These are phyloP conservation scores for Coniochaeta ligniaria DNA, from an alignment of 2,329 filamentous ascomycete species.

Conservation along the genomic window DNA sequence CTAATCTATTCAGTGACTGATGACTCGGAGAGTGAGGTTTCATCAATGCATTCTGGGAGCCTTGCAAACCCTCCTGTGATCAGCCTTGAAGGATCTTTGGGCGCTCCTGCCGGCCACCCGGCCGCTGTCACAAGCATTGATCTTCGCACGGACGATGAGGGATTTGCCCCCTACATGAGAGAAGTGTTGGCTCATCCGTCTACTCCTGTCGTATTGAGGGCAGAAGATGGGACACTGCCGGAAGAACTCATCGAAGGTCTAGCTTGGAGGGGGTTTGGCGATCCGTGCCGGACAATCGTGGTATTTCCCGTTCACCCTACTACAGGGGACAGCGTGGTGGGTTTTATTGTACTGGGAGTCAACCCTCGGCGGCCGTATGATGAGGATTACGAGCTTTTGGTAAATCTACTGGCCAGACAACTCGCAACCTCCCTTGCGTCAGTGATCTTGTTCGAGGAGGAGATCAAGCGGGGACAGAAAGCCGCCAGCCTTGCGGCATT, in stretches of 20 bases:
- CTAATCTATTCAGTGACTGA: slow-evolving; percentile 70
- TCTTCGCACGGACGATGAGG: slow-evolving; percentile 59
- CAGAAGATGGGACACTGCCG: slow-evolving; percentile 61
- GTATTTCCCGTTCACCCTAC: slow-evolving; percentile 75
- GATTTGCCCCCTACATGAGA: slow-evolving; percentile 69
- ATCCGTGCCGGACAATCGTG: slow-evolving; percentile 63
- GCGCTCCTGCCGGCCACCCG: slow-evolving; percentile 57
- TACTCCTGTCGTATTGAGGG: slow-evolving; percentile 59
- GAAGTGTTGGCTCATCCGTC: slow-evolving; percentile 63
- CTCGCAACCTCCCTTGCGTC: slow-evolving; percentile 74
- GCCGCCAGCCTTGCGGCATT: slow-evolving; percentile 68
- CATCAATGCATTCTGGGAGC: slow-evolving; percentile 64
- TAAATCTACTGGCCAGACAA: slow-evolving; percentile 67
- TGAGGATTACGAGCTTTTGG: slow-evolving; percentile 71
- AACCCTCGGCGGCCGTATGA: slow-evolving; percentile 76
- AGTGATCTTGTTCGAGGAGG: slow-evolving; percentile 76
- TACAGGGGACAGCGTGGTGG: slow-evolving; percentile 63
- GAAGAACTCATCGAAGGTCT: slow-evolving; percentile 57
- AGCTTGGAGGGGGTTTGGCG: slow-evolving; percentile 63
- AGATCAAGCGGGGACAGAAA: slow-evolving; percentile 66
- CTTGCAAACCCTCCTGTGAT: slow-evolving; percentile 55
- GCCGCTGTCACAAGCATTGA: slow-evolving; percentile 58
- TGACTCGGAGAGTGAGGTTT: slow-evolving; percentile 63
- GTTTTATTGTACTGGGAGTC: slow-evolving; percentile 71
- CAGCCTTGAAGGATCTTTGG: slow-evolving; percentile 64